Evolutionary conservation across 495 filamentous ascomycete species (phyloP).

Genomic region (Aspergillus hancockii): DNA sequence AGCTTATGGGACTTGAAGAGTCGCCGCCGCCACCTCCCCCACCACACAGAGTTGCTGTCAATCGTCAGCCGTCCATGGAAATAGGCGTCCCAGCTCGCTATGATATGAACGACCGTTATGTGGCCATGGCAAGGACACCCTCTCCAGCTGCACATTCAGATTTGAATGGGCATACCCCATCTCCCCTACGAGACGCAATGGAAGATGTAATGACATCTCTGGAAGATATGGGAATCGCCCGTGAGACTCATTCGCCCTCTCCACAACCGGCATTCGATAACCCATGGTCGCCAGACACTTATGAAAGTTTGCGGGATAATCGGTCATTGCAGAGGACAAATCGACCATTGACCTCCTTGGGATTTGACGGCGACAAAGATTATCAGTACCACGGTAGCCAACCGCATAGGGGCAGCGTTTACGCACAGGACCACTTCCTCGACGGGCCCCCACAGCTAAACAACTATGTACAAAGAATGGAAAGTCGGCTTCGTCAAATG

Average conservation of each 20-base stretch:
- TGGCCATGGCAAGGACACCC: conserved; percentile 52
- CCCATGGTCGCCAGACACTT: conserved; percentile 91
- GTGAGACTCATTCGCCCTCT: conserved; percentile 47
- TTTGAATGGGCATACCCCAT: conserved; percentile 74
- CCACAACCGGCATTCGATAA: conserved; percentile 60
- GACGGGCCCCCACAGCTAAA: conserved; percentile 69
- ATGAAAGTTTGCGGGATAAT: conserved; percentile 58
- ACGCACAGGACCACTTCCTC: conserved; percentile 49
- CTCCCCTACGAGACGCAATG: conserved; percentile 91
- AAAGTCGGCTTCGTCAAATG: conserved; percentile 72
- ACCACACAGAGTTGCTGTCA: conserved; percentile 39
- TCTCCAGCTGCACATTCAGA: conserved; percentile 65
- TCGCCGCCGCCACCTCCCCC: conserved; percentile 50
- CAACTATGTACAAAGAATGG: conserved; percentile 89
- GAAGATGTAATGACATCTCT: conserved; percentile 97
- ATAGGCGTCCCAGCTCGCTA: conserved; percentile 42
- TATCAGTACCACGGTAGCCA: conserved; percentile 37
- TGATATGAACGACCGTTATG: conserved; percentile 52
- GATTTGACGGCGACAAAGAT: conserved; percentile 59
- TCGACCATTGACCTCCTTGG: conserved; percentile 73
- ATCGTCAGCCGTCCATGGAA: conserved; percentile 26
- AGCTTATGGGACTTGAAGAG: conserved; percentile 38
- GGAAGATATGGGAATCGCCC: conserved; percentile 77
- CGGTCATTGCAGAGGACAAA: conserved; percentile 30
- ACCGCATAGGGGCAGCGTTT: conserved; percentile 35